phyloP scores from a whole-genome alignment of 2,329 filamentous ascomycete genomes.

The Dryadomyces sulphureus region DNA sequence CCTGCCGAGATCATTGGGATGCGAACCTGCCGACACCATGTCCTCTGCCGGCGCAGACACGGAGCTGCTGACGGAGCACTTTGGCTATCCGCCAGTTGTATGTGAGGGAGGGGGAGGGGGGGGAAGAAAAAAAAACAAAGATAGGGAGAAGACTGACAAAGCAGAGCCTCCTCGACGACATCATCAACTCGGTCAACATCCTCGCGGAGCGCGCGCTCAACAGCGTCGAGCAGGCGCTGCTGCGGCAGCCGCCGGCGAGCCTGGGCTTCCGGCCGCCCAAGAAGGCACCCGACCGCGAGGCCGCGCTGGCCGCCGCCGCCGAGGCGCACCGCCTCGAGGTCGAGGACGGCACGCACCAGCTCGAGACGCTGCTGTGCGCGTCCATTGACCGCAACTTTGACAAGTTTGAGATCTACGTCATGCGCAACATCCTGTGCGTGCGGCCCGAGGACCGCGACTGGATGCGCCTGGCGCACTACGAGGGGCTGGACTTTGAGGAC shows the following conservation, averaged over 20 bases:
- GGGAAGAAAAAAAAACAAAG: background rate
- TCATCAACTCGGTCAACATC: conserved; percentile 93
- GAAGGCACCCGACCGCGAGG: conserved; percentile 14
- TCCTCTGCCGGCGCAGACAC: conserved; percentile 28
- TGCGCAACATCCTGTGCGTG: conserved; percentile 71
- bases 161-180: conserved; percentile 88
- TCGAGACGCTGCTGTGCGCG: conserved; percentile 68
- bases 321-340: conserved; percentile 54
- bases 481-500: conserved; percentile 39
- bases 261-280: conserved; percentile 60
- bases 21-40: conserved; percentile 11
- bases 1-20: too few relatives aligned
- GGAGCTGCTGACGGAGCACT: conserved; percentile 81
- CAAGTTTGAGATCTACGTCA: conserved; percentile 75
- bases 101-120: conserved; percentile 16
- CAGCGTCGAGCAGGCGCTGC: conserved; percentile 70
- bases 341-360: conserved; percentile 72
- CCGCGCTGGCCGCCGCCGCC: conserved; percentile 17
- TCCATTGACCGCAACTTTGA: conserved; percentile 78
- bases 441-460: conserved; percentile 55
- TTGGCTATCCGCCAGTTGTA: conserved; percentile 86
- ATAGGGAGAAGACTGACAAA: background rate
- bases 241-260: conserved; percentile 54
- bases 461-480: conserved; percentile 75
- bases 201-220: conserved; percentile 81